A percentile compares a stretch with the other conserved stretches of the same genome.
These are phyloP conservation scores for Tolypocladium endophyticum DNA, from an alignment of 2,329 filamentous ascomycete species.

Conservation along the genomic window DNA sequence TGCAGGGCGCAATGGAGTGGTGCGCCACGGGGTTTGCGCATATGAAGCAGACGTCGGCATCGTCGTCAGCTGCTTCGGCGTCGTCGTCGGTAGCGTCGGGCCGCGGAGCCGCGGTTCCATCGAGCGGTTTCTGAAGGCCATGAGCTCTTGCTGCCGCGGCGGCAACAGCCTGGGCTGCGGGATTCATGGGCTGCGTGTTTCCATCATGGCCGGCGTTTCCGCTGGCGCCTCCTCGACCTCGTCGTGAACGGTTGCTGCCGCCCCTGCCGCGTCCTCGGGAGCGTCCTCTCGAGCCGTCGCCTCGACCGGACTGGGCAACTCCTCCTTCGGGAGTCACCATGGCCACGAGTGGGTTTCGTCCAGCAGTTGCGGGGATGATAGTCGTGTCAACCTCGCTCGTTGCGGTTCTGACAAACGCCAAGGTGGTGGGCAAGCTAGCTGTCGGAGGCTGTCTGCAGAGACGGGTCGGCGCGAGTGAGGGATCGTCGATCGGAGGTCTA, in stretches of 20 bases:
- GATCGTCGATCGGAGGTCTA: not conserved
- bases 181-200: slow-evolving; percentile 10
- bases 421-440: not conserved
- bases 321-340: slow-evolving; percentile 10
- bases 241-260: slow-evolving; percentile 22
- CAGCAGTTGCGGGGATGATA: not conserved
- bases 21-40: slow-evolving; percentile 86
- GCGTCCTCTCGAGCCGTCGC: slow-evolving; percentile 24
- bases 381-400: not conserved
- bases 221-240: slow-evolving; percentile 13
- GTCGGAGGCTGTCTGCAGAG: not conserved
- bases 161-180: slow-evolving; percentile 20
- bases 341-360: not conserved
- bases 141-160: slow-evolving; percentile 21
- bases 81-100: slow-evolving; percentile 13
- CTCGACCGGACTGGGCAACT: slow-evolving; percentile 12
- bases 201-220: slow-evolving; percentile 2
- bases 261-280: slow-evolving; percentile 32
- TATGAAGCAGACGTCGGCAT: slow-evolving; percentile 90
- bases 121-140: slow-evolving; percentile 6
- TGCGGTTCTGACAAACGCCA: not conserved
- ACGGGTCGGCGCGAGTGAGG: not conserved
- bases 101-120: slow-evolving; percentile 2
- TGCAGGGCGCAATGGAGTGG: slow-evolving; percentile 83
- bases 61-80: slow-evolving; percentile 37